Evolutionary conservation across 2,329 filamentous ascomycete genomes (phyloP).

Genomic region (Stenocarpella maydis): DNA sequence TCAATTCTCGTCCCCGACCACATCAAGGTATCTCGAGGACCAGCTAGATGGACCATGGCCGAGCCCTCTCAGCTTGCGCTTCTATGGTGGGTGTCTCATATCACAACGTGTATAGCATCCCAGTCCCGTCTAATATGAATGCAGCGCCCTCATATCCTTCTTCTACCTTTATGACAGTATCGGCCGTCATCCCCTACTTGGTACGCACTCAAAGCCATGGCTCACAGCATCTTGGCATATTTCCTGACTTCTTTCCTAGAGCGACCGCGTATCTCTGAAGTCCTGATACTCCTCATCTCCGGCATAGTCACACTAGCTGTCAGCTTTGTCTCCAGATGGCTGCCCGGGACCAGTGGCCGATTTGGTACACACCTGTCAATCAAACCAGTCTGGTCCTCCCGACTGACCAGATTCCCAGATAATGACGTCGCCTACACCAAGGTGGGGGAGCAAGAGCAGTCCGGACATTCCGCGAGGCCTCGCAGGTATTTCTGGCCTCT

Average conservation of each 20-base stretch:
- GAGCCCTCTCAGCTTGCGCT: conserved; percentile 28
- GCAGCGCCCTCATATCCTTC: conserved; percentile 29
- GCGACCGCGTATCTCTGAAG: conserved; percentile 56
- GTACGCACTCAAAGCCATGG: conserved; percentile 42
- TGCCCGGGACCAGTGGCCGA: conserved; percentile 56
- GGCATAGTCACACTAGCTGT: conserved; percentile 51
- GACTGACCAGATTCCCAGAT: conserved; percentile 34
- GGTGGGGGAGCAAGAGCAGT: conserved; percentile 46
- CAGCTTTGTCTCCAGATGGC: conserved; percentile 54
- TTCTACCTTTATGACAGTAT: conserved; percentile 39
- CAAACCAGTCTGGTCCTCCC: not conserved
- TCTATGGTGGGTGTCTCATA: conserved; percentile 18
- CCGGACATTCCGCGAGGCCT: conserved; percentile 54
- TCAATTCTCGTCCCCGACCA: not conserved
- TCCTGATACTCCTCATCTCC: conserved; percentile 56
- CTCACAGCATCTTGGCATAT: not conserved
- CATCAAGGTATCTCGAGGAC: not conserved
- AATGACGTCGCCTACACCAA: conserved; percentile 39
- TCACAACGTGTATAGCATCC: not conserved
- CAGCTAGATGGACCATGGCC: conserved; percentile 23
- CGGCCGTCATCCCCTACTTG: conserved; percentile 58
- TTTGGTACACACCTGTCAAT: conserved; percentile 47
- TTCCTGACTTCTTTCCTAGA: conserved; percentile 44
- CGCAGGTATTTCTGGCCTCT: conserved; percentile 55
- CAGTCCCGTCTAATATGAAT: not conserved